These are phyloP conservation scores for Penicillium sp. DNA, from an alignment of 2,329 filamentous ascomycete species.

Conservation along the genomic window DNA sequence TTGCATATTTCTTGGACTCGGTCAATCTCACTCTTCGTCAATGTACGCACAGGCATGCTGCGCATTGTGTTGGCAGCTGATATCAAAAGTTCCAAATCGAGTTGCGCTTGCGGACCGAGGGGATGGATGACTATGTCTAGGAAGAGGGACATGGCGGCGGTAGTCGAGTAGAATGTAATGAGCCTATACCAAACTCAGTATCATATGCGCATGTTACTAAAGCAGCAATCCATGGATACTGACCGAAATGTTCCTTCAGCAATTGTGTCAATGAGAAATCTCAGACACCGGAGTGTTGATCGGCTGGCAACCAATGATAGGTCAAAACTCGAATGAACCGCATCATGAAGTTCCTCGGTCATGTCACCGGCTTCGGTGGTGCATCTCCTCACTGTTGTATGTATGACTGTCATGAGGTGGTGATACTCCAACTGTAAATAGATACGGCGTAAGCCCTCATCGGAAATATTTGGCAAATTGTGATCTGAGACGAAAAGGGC, in stretches of 20 bases:
- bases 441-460: slow-evolving; percentile 1
- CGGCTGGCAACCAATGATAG: slow-evolving; percentile 15
- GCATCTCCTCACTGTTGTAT: slow-evolving; percentile 19
- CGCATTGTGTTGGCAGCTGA: slow-evolving; percentile 13
- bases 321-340: slow-evolving; percentile 22
- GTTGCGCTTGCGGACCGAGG: slow-evolving; percentile 5
- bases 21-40: slow-evolving; percentile 4
- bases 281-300: slow-evolving; percentile 14
- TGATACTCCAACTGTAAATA: slow-evolving; percentile 16
- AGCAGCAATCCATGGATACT: no score
- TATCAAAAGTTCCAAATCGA: slow-evolving; percentile 16
- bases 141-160: slow-evolving; percentile 15
- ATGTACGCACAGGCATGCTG: background rate
- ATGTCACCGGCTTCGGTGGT: slow-evolving; percentile 3
- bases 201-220: background rate
- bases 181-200: slow-evolving; percentile 5
- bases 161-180: slow-evolving; percentile 8
- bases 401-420: slow-evolving; percentile 13
- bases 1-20: slow-evolving; percentile 5
- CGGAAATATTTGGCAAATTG: background rate
- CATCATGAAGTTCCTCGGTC: slow-evolving; percentile 11
- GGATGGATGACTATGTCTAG: slow-evolving; percentile 22
- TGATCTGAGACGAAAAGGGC: slow-evolving; percentile 12
- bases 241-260: slow-evolving; percentile 11
- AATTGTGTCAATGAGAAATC: slow-evolving; percentile 2